These are phyloP conservation scores for Talaromyces marneffei DNA, from an alignment of 2,329 filamentous ascomycete genomes.

Conservation along the genomic window DNA sequence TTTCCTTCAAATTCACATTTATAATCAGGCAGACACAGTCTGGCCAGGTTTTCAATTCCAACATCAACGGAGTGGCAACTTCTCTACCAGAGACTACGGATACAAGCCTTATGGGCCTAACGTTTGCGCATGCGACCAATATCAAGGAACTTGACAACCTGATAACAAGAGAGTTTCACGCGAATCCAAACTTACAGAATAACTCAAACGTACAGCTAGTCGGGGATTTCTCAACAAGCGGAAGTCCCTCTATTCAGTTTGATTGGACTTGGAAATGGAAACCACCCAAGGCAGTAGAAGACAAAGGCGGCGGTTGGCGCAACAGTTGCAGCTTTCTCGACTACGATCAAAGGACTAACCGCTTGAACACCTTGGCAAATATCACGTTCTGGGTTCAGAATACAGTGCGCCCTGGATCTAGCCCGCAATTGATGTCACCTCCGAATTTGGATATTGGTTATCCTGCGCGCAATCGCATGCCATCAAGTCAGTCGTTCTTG, in stretches of 20 bases:
- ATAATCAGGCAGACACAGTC: slow-evolving; percentile 57
- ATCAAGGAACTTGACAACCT: slow-evolving; percentile 85
- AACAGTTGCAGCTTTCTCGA: slow-evolving; percentile 97
- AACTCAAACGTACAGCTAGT: slow-evolving; percentile 92
- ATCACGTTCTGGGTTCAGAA: slow-evolving; percentile 96
- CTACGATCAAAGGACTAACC: slow-evolving; percentile 89
- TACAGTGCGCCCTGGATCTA: slow-evolving; percentile 36
- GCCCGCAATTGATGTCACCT: slow-evolving; percentile 57
- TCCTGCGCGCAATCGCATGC: slow-evolving; percentile 66
- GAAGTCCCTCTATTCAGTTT: slow-evolving; percentile 78
- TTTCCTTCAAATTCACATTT: slow-evolving; percentile 90
- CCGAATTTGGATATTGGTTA: slow-evolving; percentile 67
- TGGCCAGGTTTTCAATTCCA: slow-evolving; percentile 46
- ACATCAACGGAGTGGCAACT: slow-evolving; percentile 47
- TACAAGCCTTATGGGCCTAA: slow-evolving; percentile 79
- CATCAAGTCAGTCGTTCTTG: slow-evolving; percentile 81
- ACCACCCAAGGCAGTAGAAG: slow-evolving; percentile 74
- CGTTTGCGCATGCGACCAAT: slow-evolving; percentile 84
- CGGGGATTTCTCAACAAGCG: slow-evolving; percentile 81
- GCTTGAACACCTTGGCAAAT: slow-evolving; percentile 77
- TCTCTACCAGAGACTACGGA: slow-evolving; percentile 52
- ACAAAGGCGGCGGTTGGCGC: slow-evolving; percentile 86
- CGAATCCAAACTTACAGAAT: slow-evolving; percentile 94
- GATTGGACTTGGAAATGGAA: slow-evolving; percentile 98
- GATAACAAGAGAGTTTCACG: slow-evolving; percentile 90